These are phyloP conservation scores for Mikania micrantha DNA, from an alignment of 129 eudicot genomes.

Conservation along the genomic window DNA sequence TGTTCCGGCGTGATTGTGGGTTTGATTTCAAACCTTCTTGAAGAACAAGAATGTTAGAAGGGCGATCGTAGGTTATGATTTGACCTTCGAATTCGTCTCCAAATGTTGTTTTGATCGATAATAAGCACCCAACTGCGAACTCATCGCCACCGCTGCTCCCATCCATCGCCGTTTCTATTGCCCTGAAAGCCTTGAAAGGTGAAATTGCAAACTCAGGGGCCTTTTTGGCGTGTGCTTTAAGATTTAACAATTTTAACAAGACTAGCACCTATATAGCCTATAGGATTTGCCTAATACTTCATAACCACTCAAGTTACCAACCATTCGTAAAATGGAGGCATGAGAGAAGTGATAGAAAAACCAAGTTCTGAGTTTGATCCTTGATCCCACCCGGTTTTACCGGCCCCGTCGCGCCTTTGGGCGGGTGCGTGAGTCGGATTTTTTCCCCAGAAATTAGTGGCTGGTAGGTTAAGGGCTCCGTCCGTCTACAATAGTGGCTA, in stretches of 20 bases:
- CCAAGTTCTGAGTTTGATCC: no score
- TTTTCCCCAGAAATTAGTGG: no score
- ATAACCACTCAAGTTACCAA: no score
- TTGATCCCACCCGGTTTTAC: no score
- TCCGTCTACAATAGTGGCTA: no score
- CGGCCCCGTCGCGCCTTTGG: no score
- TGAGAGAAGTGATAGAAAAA: no score
- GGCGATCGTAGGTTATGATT: constrained; percentile 71
- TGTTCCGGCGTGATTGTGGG: constrained; percentile 54
- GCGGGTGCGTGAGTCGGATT: no score
- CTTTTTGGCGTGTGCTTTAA: constrained; percentile 3
- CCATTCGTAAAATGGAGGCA: no score
- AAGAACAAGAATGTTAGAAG: constrained; percentile 75
- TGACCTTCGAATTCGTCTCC: constrained; percentile 91
- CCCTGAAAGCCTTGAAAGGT: neutral
- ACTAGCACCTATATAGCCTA: no score
- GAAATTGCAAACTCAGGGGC: constrained; percentile 1
- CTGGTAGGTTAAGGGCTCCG: no score
- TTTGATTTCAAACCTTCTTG: constrained; percentile 73
- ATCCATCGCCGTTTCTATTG: constrained; percentile 45
- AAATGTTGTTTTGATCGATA: constrained; percentile 75
- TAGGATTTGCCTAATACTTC: no score
- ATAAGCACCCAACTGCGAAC: constrained; percentile 76
- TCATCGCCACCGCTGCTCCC: constrained; percentile 44
- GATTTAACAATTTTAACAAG: neutral